Evolutionary conservation across 2,329 filamentous ascomycete species (phyloP), one percentile per base, ranked within the genome.

Genomic region (Volutella citrinella): DNA sequence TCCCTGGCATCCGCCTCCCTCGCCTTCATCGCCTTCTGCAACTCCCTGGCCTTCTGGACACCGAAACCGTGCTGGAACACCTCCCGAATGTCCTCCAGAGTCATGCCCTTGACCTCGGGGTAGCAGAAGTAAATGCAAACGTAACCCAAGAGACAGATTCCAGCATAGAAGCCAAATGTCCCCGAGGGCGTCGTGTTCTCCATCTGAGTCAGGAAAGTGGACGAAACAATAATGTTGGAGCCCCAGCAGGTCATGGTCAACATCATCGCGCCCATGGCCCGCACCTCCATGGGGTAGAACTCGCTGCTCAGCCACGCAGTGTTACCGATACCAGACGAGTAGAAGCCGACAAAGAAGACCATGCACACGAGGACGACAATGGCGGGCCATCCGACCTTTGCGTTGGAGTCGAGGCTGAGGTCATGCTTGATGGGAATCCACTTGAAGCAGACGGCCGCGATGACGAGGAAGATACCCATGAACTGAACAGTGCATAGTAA

Each of bases 91-190:
- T 71, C 69, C 46, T 78, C 74, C 4, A 77, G 55, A 13, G 71
- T 66, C 63, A 77, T 68, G 10, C 72, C 71, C 43, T 74, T 72
- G 3, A 73, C 70, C 41, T 76, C 70, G 1, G 72, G 72, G 44
- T 74, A 76, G 44, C 58, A 72, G 55, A 73, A 67, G 33, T 66
- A 61, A 16, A 74, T 61, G 35, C 40, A 52, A 5, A 38, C 37
- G 39, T 44, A 67, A 59, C 69, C 69, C 22, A 69, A 43, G 35
- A 68, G 60, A 43, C 68, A 74, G 21, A 74, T 68, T 1, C 57
- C 66, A 1, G 69, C 65, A 35, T 73, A 75, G 51, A 75, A 74
- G 5, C 69, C 69, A 40, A 74, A 76, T 0, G 70, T 65, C 1
- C 71, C 70, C 4, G 60, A 66, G 0, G 69, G 68, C 0, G 70